These are phyloP conservation scores for Boletellus ananiceps DNA, from an alignment of 768 basidiomycete species.

Conservation along the genomic window DNA sequence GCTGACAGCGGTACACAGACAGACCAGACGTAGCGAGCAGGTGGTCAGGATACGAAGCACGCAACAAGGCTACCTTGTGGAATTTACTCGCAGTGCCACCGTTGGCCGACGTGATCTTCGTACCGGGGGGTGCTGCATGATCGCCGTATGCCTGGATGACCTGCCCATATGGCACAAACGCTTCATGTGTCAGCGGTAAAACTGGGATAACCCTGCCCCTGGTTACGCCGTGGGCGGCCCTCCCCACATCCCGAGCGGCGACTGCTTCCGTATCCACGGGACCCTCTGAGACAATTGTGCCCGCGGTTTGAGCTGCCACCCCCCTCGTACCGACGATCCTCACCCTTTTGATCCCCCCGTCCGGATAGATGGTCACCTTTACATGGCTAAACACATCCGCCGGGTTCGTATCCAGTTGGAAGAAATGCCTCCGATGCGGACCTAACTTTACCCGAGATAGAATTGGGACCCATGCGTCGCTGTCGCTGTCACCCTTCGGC, in stretches of 20 bases:
- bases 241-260: not conserved
- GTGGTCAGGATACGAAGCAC: constrained; percentile 58
- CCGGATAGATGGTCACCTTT: constrained; percentile 85
- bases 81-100: constrained; percentile 89
- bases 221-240: constrained; percentile 7
- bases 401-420: constrained; percentile 69
- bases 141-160: constrained; percentile 87
- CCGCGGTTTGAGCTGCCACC: constrained; percentile 9
- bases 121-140: constrained; percentile 59
- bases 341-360: constrained; percentile 94
- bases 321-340: constrained; percentile 68
- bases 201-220: constrained; percentile 41
- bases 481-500: constrained; percentile 35
- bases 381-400: constrained; percentile 72
- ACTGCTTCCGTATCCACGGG: constrained; percentile 1
- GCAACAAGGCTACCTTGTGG: constrained; percentile 79
- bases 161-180: constrained; percentile 83
- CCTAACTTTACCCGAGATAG: constrained; percentile 77
- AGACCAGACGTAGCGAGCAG: constrained; percentile 60
- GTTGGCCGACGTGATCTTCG: constrained; percentile 78
- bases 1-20: constrained; percentile 81
- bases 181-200: constrained; percentile 75
- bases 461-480: constrained; percentile 62
- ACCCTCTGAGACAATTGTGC: constrained; percentile 5
- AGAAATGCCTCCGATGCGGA: constrained; percentile 85